Percentiles rank a stretch among this genome's conserved stretches.
phyloP scores from a whole-genome alignment of 1,284 basidiomycete genomes.

The Meira miltonrushii region DNA sequence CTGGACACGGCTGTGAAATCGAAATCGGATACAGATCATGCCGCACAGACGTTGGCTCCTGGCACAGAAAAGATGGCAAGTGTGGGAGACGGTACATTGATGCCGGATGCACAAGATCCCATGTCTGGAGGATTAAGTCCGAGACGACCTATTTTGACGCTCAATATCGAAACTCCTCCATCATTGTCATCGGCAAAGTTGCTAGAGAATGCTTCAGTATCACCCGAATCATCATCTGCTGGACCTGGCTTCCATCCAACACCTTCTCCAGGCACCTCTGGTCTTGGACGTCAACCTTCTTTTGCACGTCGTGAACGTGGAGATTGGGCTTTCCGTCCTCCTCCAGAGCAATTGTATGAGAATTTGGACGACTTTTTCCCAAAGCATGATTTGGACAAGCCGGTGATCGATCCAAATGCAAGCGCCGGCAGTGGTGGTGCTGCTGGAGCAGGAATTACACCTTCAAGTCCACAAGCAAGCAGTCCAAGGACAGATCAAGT shows the following conservation, averaged over 20 bases:
- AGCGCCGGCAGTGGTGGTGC: conserved; percentile 37
- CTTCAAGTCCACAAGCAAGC: conserved; percentile 60
- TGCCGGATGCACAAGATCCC: conserved; percentile 9
- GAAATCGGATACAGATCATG: not conserved
- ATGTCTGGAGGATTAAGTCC: conserved; percentile 17
- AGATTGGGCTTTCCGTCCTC: conserved; percentile 67
- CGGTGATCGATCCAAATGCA: conserved; percentile 67
- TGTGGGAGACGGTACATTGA: too few species aligned
- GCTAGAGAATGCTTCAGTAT: not conserved
- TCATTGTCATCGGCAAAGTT: not conserved
- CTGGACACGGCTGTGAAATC: conserved; percentile 21
- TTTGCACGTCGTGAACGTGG: conserved; percentile 33
- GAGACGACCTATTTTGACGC: conserved; percentile 34
- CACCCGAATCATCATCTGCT: not conserved
- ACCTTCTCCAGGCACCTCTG: not conserved
- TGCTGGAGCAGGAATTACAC: conserved; percentile 59
- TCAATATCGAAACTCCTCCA: conserved; percentile 27
- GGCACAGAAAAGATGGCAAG: not conserved
- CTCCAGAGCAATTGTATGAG: conserved; percentile 88
- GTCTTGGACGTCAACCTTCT: conserved; percentile 18
- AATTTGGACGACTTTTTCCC: conserved; percentile 93
- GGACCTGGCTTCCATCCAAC: not conserved
- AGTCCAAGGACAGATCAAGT: conserved; percentile 24
- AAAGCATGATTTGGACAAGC: conserved; percentile 89
- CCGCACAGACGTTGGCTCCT: not conserved